Percentiles rank a stretch among this genome's conserved stretches.
phyloP scores from a whole-genome alignment of 768 basidiomycete genomes.

The Tremella fuciformis region DNA sequence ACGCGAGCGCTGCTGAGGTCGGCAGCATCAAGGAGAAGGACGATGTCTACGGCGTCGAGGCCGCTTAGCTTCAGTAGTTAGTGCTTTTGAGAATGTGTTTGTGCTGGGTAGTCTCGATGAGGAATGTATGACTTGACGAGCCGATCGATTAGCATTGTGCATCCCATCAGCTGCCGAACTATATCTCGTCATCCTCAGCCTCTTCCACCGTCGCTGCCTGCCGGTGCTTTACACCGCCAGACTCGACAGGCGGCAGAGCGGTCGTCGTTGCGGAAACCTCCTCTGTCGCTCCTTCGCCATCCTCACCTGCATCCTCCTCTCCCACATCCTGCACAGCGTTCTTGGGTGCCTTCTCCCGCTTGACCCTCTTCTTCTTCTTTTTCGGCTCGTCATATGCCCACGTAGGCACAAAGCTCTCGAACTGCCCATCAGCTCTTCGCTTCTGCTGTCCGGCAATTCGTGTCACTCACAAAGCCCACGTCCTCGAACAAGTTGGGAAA shows the following conservation, averaged over 20 bases:
- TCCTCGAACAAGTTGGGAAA: slow-evolving; percentile 98
- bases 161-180: neutral
- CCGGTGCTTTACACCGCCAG: slow-evolving; percentile 31
- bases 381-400: slow-evolving; percentile 94
- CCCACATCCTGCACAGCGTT: slow-evolving; percentile 3
- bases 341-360: slow-evolving; percentile 51
- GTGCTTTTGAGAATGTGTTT: no score
- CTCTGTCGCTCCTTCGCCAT: slow-evolving; percentile 3
- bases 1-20: slow-evolving; percentile 3
- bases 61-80: slow-evolving; percentile 7
- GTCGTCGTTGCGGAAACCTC: slow-evolving; percentile 11
- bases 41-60: slow-evolving; percentile 26
- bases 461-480: slow-evolving; percentile 84
- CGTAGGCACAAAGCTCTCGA: slow-evolving; percentile 92
- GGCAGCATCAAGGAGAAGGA: slow-evolving; percentile 24
- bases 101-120: no score
- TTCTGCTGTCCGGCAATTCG: neutral
- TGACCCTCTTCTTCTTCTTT: slow-evolving; percentile 61
- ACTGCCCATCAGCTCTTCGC: slow-evolving; percentile 58
- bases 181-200: slow-evolving; percentile 54
- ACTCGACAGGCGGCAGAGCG: neutral
- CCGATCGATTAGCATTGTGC: no score
- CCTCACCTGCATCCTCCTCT: slow-evolving; percentile 8
- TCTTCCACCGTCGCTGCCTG: slow-evolving; percentile 57
- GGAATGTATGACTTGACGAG: no score